Base-by-base conservation (phyloP, 1,139 yeast genomes). In the Protomyces pachydermus region DNA sequence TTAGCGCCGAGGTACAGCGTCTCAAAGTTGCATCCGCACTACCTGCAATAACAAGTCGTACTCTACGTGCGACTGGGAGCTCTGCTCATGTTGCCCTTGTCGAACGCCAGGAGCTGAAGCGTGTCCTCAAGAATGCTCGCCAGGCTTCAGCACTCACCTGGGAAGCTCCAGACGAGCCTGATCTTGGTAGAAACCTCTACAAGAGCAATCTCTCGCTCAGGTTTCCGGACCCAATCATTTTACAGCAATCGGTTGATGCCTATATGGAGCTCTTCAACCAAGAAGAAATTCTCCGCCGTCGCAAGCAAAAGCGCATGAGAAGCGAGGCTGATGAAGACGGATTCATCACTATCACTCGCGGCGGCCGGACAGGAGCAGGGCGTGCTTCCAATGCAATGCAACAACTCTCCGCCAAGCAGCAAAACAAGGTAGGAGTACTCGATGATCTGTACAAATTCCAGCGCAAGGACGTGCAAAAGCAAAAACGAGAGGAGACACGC, bases 371-470 rank as follows among this genome's bases (percentile, higher is more conserved):
- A 39, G 79, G 82, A 54, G 78, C 78, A 1, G 80, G 69, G 14
- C 69, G 70, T 9, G 54, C 71, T 62, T 66, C 69, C 42, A 67
- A 71, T 14, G 70, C 72, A 67, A 70, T 67, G 23, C 67, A 76
- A 64, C 42, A 54, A 20, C 25, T n/a, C 12, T n/a, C 48, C 18
- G 70, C 75, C 34, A 82, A 79, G 16, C 78, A 78, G 66, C 82
- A 82, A 56, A 75, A 76, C 65, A 75, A 74, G 78, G 81, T 76
- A 85, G 87, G 75, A 85, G 82, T 78, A 88, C 88, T 76, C 95
- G 91, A 70, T 89, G 98, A 95, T 76, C 93, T 95, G 79, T 95
- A 95, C 79, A 82, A 97, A 71, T 95, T 91, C 84, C 99, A 95
- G 78, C 83, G 93, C 71, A 85, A 98, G 75, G 96, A 95, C 74